phyloP scores from a whole-genome alignment of 2,329 filamentous ascomycete genomes.

The Pseudopyrenochaeta lycopersici region DNA sequence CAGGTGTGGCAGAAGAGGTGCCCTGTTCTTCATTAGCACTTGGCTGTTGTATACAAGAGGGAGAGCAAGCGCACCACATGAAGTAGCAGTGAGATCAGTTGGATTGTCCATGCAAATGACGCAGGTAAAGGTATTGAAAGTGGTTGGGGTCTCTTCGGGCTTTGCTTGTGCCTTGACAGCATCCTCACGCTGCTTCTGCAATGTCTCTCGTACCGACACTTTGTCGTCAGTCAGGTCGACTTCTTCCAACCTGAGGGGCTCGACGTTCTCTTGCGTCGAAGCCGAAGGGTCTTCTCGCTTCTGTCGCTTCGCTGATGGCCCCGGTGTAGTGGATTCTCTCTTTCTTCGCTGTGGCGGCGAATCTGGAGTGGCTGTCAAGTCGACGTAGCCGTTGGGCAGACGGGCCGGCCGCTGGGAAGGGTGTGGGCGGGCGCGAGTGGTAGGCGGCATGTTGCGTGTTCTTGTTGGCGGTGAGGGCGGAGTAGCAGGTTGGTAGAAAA shows the following conservation, averaged over 20 bases:
- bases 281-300: conserved; percentile 30
- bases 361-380: conserved; percentile 40
- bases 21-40: conserved; percentile 50
- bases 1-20: conserved; percentile 73
- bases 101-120: conserved; percentile 71
- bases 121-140: conserved; percentile 63
- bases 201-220: conserved; percentile 52
- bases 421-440: conserved; percentile 22
- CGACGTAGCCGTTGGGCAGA: conserved; percentile 48
- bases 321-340: conserved; percentile 31
- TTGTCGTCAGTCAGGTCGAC: conserved; percentile 60
- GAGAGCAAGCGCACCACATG: conserved; percentile 62
- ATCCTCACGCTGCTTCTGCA: conserved; percentile 64
- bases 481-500: conserved; percentile 12
- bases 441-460: conserved; percentile 20
- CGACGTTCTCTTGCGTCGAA: not conserved
- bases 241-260: conserved; percentile 52
- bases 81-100: conserved; percentile 66
- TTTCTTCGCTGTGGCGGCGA: conserved; percentile 30
- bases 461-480: not conserved
- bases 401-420: conserved; percentile 27
- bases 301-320: conserved; percentile 44
- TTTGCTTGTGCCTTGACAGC: conserved; percentile 57
- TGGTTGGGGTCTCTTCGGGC: conserved; percentile 49
- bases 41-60: not conserved